These are phyloP conservation scores for Grigorovia jiainica DNA, from an alignment of 805 yeast genomes.

Conservation along the genomic window DNA sequence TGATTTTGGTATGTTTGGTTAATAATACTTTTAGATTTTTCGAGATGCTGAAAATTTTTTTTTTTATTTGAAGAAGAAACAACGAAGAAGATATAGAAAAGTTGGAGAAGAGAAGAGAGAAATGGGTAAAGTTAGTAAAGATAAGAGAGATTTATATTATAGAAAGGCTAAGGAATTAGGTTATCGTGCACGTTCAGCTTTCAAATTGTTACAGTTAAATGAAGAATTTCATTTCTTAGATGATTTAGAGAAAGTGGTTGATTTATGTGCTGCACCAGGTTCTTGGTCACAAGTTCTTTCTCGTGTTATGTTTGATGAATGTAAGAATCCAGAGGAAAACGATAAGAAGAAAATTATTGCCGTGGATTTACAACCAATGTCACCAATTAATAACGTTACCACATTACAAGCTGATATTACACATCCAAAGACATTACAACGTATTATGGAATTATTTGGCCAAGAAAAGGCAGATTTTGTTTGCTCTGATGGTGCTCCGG, in stretches of 20 bases:
- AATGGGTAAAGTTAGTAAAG: slow-evolving; percentile 94
- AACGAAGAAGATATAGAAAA: no score
- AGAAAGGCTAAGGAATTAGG: slow-evolving; percentile 97
- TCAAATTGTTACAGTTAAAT: slow-evolving; percentile 80
- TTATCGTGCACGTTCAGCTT: slow-evolving; percentile 95
- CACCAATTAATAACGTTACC: slow-evolving; percentile 86
- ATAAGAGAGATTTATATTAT: slow-evolving; percentile 85
- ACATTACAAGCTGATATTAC: slow-evolving; percentile 95
- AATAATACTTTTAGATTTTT: slow-evolving; percentile 5
- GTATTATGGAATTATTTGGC: slow-evolving; percentile 71
- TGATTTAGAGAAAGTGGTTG: slow-evolving; percentile 74
- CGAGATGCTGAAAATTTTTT: background rate
- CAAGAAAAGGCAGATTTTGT: slow-evolving; percentile 93
- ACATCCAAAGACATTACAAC: slow-evolving; percentile 78
- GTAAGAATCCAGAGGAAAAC: slow-evolving; percentile 22
- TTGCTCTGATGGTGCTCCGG: slow-evolving; percentile 97
- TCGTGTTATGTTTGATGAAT: slow-evolving; percentile 45
- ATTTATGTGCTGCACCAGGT: slow-evolving; percentile 97
- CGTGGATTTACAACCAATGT: slow-evolving; percentile 95
- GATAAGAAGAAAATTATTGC: slow-evolving; percentile 69
- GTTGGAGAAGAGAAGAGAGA: slow-evolving; percentile 89
- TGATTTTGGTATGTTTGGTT: slow-evolving; percentile 76
- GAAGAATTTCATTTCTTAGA: slow-evolving; percentile 80
- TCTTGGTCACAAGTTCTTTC: slow-evolving; percentile 97
- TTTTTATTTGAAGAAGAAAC: slow-evolving; percentile 43